These are phyloP conservation scores for Daldinia vernicosa DNA, from an alignment of 495 filamentous ascomycete species.

Conservation along the genomic window DNA sequence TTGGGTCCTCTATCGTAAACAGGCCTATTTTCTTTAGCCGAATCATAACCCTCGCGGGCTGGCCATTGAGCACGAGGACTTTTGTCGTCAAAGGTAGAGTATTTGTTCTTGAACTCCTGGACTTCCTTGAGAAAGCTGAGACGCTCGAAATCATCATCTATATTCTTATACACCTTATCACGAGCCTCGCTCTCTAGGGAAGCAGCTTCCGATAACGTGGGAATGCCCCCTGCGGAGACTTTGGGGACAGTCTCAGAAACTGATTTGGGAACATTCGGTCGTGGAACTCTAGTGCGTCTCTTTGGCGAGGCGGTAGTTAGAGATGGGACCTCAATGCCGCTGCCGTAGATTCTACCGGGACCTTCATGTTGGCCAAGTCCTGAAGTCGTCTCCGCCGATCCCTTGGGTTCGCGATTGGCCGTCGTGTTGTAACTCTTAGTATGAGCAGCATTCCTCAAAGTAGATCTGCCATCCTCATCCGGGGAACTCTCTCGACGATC, in stretches of 20 bases:
- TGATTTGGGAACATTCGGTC: not conserved
- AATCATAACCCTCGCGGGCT: not conserved
- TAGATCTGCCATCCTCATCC: not conserved
- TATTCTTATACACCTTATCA: not conserved
- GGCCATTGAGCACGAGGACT: not conserved
- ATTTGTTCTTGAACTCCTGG: not conserved
- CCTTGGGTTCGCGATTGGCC: not conserved
- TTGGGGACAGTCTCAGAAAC: not conserved
- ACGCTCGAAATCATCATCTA: conserved; percentile 1
- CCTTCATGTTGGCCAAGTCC: not conserved
- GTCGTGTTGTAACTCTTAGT: not conserved
- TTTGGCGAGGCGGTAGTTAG: not conserved
- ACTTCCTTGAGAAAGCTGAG: not conserved
- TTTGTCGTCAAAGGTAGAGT: not conserved
- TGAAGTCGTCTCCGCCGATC: not conserved
- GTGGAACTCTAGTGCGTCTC: conserved; percentile 1
- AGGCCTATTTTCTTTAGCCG: conserved; percentile 15
- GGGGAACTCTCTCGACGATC: not conserved
- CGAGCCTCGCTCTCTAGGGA: not conserved
- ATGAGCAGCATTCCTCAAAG: not conserved
- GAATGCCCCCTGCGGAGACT: not conserved
- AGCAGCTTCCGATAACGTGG: not conserved
- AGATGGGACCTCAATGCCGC: not conserved
- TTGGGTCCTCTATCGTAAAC: conserved; percentile 49
- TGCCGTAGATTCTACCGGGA: not conserved